These are phyloP conservation scores for Exophiala xenobiotica DNA, from an alignment of 2,329 filamentous ascomycete genomes.

Conservation along the genomic window DNA sequence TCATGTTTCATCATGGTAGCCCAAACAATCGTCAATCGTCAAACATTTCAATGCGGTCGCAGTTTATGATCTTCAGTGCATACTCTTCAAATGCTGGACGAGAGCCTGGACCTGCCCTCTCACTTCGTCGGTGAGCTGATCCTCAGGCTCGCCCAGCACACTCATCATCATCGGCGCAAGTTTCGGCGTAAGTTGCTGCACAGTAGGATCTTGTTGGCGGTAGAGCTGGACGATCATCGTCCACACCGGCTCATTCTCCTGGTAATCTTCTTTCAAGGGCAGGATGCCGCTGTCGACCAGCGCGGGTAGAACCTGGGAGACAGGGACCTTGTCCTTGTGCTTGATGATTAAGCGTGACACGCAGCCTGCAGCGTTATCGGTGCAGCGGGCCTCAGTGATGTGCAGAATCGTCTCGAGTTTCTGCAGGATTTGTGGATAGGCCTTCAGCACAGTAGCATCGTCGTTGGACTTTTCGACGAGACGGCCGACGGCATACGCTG, in stretches of 20 bases:
- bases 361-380: slow-evolving; percentile 92
- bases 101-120: slow-evolving; percentile 48
- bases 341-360: slow-evolving; percentile 88
- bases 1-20: too few relatives aligned
- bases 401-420: slow-evolving; percentile 85
- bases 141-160: slow-evolving; percentile 45
- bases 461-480: slow-evolving; percentile 79
- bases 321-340: slow-evolving; percentile 77
- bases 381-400: slow-evolving; percentile 73
- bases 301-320: slow-evolving; percentile 76
- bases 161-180: slow-evolving; percentile 49
- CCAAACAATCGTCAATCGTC: too few relatives aligned
- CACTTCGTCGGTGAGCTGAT: slow-evolving; percentile 50
- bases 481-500: slow-evolving; percentile 85
- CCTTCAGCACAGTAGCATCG: slow-evolving; percentile 68
- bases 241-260: slow-evolving; percentile 94
- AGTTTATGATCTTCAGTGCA: slow-evolving; percentile 10
- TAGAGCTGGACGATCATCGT: slow-evolving; percentile 84
- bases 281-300: slow-evolving; percentile 66
- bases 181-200: slow-evolving; percentile 46
- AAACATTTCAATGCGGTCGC: too few relatives aligned
- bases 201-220: slow-evolving; percentile 48
- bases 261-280: slow-evolving; percentile 87
- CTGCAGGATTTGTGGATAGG: slow-evolving; percentile 73
- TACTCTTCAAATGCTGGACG: slow-evolving; percentile 47